Conservation (phyloP, 495 filamentous ascomycete species). For the Hypoxylon fuscum region DNA sequence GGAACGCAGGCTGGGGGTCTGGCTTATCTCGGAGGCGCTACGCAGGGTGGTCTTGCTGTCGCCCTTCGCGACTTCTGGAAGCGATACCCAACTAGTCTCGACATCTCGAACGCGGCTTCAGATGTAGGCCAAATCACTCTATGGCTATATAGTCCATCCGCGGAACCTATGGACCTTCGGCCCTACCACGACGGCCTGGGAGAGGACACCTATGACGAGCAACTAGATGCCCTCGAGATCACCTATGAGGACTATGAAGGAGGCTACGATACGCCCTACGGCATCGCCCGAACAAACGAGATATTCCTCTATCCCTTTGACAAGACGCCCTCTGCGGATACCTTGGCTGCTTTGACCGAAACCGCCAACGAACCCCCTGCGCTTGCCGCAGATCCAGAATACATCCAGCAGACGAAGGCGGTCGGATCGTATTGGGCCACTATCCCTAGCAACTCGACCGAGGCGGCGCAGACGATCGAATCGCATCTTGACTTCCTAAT, state of each 20-base stretch:
- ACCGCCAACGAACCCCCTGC: conserved; percentile 50
- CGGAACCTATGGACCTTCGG: conserved; percentile 56
- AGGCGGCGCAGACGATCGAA: conserved; percentile 45
- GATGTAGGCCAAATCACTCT: conserved; percentile 53
- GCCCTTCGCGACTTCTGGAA: conserved; percentile 63
- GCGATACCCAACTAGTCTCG: conserved; percentile 57
- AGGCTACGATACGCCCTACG: conserved; percentile 57
- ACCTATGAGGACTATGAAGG: conserved; percentile 64
- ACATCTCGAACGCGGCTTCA: conserved; percentile 50
- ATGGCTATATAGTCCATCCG: conserved; percentile 61
- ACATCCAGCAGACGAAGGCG: conserved; percentile 53
- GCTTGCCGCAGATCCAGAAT: conserved; percentile 48
- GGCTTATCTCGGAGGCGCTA: conserved; percentile 58
- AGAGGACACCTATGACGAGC: conserved; percentile 55
- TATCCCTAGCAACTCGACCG: conserved; percentile 23
- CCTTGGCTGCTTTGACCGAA: conserved; percentile 43
- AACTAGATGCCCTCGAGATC: conserved; percentile 61
- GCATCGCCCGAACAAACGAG: conserved; percentile 58
- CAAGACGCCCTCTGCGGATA: conserved; percentile 49
- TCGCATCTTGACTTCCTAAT: conserved; percentile 55
- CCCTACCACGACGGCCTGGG: conserved; percentile 61
- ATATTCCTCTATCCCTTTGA: conserved; percentile 55
- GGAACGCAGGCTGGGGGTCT: conserved; percentile 56
- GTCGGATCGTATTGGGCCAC: conserved; percentile 55
- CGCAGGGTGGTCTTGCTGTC: conserved; percentile 55